A percentile compares a stretch with the other conserved stretches of the same genome.
Evolutionary conservation across 2,329 filamentous ascomycete species (phyloP).

Genomic region (Cadophora luteo-olivacea): DNA sequence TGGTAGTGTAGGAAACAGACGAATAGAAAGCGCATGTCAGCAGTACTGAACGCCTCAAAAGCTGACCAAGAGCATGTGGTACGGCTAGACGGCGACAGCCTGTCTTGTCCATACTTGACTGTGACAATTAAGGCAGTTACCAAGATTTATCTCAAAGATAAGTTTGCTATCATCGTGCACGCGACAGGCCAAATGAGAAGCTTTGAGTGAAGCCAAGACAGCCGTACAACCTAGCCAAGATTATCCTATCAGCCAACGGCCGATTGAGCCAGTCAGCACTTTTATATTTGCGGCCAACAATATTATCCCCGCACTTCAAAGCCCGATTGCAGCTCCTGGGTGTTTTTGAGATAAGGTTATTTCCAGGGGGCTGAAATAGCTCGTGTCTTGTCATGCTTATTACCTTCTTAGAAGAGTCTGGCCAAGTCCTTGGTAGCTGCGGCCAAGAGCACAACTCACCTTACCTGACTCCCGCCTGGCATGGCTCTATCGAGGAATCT

Average conservation of each 20-base stretch:
- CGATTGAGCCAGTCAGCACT: background rate
- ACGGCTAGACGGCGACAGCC: background rate
- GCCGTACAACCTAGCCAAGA: background rate
- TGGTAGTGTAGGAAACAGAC: background rate
- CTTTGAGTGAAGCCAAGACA: background rate
- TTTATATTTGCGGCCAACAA: background rate
- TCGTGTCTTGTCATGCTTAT: constrained; percentile 1
- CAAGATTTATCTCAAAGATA: background rate
- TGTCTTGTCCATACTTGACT: constrained; percentile 3
- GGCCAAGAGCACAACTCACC: background rate
- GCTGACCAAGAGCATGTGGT: constrained; percentile 1
- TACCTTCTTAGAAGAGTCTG: constrained; percentile 11
- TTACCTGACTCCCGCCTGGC: too few relatives aligned
- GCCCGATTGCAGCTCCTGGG: background rate
- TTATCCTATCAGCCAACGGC: constrained; percentile 9
- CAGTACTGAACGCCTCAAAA: background rate
- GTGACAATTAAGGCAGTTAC: background rate
- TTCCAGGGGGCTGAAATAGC: background rate
- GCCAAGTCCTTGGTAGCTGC: background rate
- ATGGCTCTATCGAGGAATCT: too few relatives aligned
- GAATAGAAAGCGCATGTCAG: background rate
- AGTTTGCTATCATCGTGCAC: background rate
- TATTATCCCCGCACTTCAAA: constrained; percentile 1
- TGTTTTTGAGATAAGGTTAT: constrained; percentile 1
- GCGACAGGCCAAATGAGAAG: background rate